A percentile compares a stretch with the other conserved stretches of the same genome.
Conservation (phyloP, 352 stramenopile species). For the Phytophthora pini region DNA sequence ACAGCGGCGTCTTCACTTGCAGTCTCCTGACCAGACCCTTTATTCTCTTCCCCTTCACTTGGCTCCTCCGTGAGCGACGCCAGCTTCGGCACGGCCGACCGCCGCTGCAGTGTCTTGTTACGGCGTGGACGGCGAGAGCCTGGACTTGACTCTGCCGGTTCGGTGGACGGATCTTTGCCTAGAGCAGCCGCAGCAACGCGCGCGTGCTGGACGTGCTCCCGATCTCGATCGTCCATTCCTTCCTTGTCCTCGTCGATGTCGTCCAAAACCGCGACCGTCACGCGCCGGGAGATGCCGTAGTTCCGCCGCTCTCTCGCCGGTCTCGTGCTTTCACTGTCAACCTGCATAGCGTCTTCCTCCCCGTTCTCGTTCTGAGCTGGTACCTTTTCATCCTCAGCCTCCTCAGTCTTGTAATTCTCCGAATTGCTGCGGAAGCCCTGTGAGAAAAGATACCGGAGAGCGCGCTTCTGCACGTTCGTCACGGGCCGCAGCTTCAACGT, state of each 20-base stretch:
- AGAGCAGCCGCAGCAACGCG: slow-evolving; percentile 39
- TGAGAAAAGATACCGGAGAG: slow-evolving; percentile 72
- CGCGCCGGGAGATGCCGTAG: slow-evolving; percentile 39
- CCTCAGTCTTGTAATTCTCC: slow-evolving; percentile 32
- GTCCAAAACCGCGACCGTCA: slow-evolving; percentile 61
- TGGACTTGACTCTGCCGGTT: neutral
- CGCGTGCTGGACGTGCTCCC: slow-evolving; percentile 49
- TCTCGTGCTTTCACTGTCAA: slow-evolving; percentile 14
- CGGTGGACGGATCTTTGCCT: slow-evolving; percentile 23
- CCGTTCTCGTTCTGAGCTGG: neutral
- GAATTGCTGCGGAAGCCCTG: slow-evolving; percentile 51
- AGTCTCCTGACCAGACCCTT: slow-evolving; percentile 1
- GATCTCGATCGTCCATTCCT: slow-evolving; percentile 39
- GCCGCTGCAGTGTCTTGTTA: slow-evolving; percentile 54
- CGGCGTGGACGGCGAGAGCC: slow-evolving; percentile 31
- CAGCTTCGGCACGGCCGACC: slow-evolving; percentile 46
- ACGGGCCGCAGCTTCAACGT: slow-evolving; percentile 74
- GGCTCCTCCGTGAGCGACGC: slow-evolving; percentile 55
- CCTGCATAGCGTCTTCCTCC: slow-evolving; percentile 13
- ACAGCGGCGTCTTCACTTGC: neutral
- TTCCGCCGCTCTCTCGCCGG: slow-evolving; percentile 21
- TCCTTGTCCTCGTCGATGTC: slow-evolving; percentile 51
- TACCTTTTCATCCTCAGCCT: slow-evolving; percentile 3
- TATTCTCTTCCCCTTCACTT: slow-evolving; percentile 24
- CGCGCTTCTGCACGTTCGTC: slow-evolving; percentile 57